A percentile compares a stretch with the other conserved stretches of the same genome.
These are phyloP conservation scores for Fusarium brachygibbosum DNA, from an alignment of 2,329 filamentous ascomycete species.

Conservation along the genomic window DNA sequence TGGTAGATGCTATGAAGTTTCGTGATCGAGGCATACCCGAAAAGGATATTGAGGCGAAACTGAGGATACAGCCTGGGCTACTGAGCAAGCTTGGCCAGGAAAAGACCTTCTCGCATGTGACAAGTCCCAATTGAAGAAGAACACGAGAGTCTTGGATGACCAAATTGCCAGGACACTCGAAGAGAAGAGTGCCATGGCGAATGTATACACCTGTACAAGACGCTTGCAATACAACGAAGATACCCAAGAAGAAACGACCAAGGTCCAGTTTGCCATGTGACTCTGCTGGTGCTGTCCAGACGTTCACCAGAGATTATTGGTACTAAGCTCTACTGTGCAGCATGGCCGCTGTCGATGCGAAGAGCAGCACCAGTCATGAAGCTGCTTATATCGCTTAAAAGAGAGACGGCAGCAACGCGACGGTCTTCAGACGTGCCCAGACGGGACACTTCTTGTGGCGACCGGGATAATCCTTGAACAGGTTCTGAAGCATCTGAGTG, in stretches of 20 bases:
- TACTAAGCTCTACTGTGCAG: too few relatives aligned
- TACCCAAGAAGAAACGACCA: conserved; percentile 27
- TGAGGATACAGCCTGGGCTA: conserved; percentile 62
- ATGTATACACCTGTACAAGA: conserved; percentile 36
- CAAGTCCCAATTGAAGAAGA: conserved; percentile 40
- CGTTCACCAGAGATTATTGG: background rate
- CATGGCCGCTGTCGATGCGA: too few relatives aligned
- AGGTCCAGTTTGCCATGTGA: conserved; percentile 10
- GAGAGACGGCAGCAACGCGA: too few relatives aligned
- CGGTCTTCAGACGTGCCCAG: conserved; percentile 74
- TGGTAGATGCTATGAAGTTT: conserved; percentile 62
- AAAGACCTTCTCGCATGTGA: conserved; percentile 57
- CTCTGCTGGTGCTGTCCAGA: conserved; percentile 1
- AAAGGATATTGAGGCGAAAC: conserved; percentile 60
- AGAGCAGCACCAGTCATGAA: too few relatives aligned
- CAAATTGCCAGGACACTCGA: conserved; percentile 6
- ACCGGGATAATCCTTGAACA: conserved; percentile 83
- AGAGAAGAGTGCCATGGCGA: conserved; percentile 10
- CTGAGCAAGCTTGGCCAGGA: conserved; percentile 60
- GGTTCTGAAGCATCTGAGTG: conserved; percentile 84
- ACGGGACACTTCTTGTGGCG: conserved; percentile 76
- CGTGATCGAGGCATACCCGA: conserved; percentile 56
- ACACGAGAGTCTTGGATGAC: background rate
- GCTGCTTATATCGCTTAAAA: too few relatives aligned
- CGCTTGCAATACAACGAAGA: conserved; percentile 18